Base-by-base conservation (phyloP, 805 yeast species). In the Metschnikowia koreensis region DNA sequence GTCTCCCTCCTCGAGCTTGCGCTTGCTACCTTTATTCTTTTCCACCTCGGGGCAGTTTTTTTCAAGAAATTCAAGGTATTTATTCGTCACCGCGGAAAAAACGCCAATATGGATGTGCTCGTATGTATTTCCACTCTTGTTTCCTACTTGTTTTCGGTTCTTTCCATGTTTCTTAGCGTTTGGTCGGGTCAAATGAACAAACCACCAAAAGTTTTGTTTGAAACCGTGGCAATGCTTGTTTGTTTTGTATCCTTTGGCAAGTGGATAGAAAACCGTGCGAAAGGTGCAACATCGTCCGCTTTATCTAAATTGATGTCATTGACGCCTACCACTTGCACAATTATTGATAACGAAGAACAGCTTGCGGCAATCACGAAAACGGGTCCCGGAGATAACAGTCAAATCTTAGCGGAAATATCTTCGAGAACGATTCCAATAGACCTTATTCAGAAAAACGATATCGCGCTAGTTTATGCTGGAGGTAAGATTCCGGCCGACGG, bases 401-500 rank as follows among this genome's bases (percentile, higher is more conserved):
- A 47, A 8, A 27, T 36, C 16, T 48, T 55, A 2, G 57, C 63
- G 39, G 69, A 70, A 37, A 61, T 77, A 13, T 66, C 68, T 2
- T 79, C 81, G 22, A 73, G 75, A 50, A 68, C 62, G 10, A 80
- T 94, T n/a, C 75, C 87, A 29, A 81, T 90, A 27, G 97, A 90
- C 58, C 77, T 88, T 53, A 68, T 94, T 41, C 96, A 94, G 64
- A 73, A 77, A 9, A 79, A 81, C 60, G 99, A 94, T 67, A 76
- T 88, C 31, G 86, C 89, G 0, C 77, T 89, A 15, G 78, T 94
- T 2, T 75, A 83, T 43, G 96, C 98, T 0, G 99, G 99, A 10
- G 85, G 85, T 47, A 89, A 83, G 59, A 80, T 94, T 3, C 97
- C 98, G 1, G 91, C 97, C 1, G 99, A 94, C 74, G 99, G 98